phyloP scores from a whole-genome alignment of 2,329 filamentous ascomycete genomes.

The Rhexocercosporidium sp. region DNA sequence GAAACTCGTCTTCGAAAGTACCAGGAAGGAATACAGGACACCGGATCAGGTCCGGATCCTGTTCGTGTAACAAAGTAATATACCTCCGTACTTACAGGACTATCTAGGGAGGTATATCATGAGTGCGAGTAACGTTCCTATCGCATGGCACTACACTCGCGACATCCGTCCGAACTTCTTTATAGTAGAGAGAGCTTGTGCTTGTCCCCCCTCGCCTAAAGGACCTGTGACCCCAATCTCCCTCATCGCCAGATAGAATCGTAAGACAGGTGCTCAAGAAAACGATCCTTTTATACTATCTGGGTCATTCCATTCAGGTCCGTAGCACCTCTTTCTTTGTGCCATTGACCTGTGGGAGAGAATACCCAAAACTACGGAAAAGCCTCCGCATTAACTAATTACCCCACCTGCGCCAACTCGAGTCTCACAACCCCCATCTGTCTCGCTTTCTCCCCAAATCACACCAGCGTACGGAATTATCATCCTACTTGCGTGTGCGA shows the following conservation, averaged over 20 bases:
- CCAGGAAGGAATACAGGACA: background rate
- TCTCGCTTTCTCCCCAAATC: background rate
- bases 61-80: background rate
- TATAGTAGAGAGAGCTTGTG: background rate
- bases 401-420: background rate
- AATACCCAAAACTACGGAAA: background rate
- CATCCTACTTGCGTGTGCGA: background rate
- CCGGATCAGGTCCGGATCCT: background rate
- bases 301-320: background rate
- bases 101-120: background rate
- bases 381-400: background rate
- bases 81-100: background rate
- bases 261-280: too few relatives aligned
- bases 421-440: background rate
- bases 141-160: background rate
- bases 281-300: too few relatives aligned
- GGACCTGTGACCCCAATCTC: conserved; percentile 5
- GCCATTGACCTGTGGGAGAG: too few relatives aligned
- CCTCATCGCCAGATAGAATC: conserved; percentile 10
- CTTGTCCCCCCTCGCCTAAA: conserved; percentile 2
- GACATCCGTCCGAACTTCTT: background rate
- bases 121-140: background rate
- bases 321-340: too few relatives aligned
- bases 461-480: background rate
- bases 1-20: background rate